Evolutionary conservation across 257 asterid species (phyloP), one percentile per base, ranked within the genome.

Genomic region (Cynanchum wilfordii): DNA sequence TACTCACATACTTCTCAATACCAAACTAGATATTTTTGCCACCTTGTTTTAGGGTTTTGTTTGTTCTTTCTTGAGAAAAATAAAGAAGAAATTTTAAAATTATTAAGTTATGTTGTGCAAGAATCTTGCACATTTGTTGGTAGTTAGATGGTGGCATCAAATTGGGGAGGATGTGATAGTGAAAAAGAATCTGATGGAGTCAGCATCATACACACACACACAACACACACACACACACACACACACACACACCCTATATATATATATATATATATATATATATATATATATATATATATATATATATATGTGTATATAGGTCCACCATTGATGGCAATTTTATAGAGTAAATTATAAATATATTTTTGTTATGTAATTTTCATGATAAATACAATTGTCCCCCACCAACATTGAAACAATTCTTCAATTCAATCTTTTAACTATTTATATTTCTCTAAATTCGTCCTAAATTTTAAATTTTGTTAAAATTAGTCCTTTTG

Each of bases 111-210:
- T 47, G 13, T 49, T 49, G 12, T 25, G 36, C 44, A 42, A 25
- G 38, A 49, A 50, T 69, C 25, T 69, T 69, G 30, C 45, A 69
- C 27, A 49, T 49, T 69, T 42, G 62, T 69, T 69, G 60, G 62
- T 49, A 69, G 73, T 69, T 69, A 27, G 56, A 15, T 49, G 73
- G 38, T 68, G 73, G 73, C 73, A 69, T 25, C 73, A 69, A 54
- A 69, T 49, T 24, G 24, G 73, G 58, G 60, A 40, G 73, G 29
- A 36, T 17, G 60, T 50, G 73, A 69, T 42, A 6, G 60, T 49
- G 73, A 54, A 68, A 68, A 47, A 49, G 73, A 69, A 69, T 69
- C 60, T 69, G 45, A 54, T 54, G 30, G 73, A 50, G 58, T 49
- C 73, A 13, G 44, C 22, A 49, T 69, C 62, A n/a, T n/a, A n/a